Conservation (phyloP, 1,284 basidiomycete genomes). For the Caloboletus firmus region DNA sequence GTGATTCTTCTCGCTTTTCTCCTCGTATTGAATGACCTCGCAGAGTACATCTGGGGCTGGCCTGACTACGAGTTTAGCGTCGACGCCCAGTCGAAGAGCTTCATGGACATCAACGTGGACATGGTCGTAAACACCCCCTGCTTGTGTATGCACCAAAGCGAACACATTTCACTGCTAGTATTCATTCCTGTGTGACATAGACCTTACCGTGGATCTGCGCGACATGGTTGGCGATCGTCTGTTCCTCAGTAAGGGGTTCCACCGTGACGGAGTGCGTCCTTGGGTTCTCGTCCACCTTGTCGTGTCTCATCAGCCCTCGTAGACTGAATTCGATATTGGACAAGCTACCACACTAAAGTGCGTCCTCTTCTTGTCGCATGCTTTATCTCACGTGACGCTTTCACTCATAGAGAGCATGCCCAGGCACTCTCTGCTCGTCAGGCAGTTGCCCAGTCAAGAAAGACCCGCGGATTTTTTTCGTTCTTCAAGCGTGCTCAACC, state of each 20-base stretch:
- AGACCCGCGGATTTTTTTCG: conserved; percentile 67
- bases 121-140: conserved; percentile 92
- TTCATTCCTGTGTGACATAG: conserved; percentile 40
- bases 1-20: conserved; percentile 71
- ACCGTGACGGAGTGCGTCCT: conserved; percentile 76
- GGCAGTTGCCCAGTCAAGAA: conserved; percentile 67
- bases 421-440: conserved; percentile 65
- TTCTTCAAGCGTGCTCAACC: conserved; percentile 47
- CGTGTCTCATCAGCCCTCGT: conserved; percentile 6
- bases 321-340: conserved; percentile 82
- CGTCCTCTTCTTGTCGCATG: conserved; percentile 17
- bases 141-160: conserved; percentile 60
- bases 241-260: conserved; percentile 81
- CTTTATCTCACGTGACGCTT: background rate
- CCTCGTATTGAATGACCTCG: conserved; percentile 83
- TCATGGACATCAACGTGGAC: conserved; percentile 86
- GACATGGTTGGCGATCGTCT: conserved; percentile 92
- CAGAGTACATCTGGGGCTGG: conserved; percentile 91
- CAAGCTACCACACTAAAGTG: conserved; percentile 77
- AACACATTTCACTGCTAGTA: background rate
- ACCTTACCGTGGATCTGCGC: conserved; percentile 83
- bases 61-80: conserved; percentile 85
- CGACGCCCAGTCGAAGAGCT: conserved; percentile 61
- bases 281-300: background rate
- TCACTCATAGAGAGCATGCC: conserved; percentile 53